A percentile compares a stretch with the other conserved stretches of the same genome.
Conservation (phyloP, 2,329 filamentous ascomycete species). For the Trichoderma brevicompactum region DNA sequence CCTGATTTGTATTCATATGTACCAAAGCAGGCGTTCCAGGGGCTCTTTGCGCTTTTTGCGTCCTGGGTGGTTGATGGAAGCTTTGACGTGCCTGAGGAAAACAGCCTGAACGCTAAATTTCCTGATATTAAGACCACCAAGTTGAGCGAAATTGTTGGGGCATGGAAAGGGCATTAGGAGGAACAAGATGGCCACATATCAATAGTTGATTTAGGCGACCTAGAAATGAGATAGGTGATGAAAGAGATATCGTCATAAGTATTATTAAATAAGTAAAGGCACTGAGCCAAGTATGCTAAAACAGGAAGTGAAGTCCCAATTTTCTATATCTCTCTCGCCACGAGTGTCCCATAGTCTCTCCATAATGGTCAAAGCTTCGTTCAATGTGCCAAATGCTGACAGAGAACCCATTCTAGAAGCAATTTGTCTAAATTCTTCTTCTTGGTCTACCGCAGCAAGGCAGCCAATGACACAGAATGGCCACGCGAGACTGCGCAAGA, state of each 20-base stretch:
- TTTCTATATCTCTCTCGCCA: background rate
- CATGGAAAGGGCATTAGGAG: slow-evolving; percentile 11
- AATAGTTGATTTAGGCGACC: too few relatives aligned
- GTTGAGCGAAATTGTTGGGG: slow-evolving; percentile 15
- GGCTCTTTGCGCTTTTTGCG: background rate
- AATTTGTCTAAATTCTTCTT: background rate
- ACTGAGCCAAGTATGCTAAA: slow-evolving; percentile 7
- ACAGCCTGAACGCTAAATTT: slow-evolving; percentile 19
- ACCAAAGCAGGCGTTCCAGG: background rate
- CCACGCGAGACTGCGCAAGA: slow-evolving; percentile 18
- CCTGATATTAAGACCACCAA: slow-evolving; percentile 20
- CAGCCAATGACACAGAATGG: slow-evolving; percentile 20
- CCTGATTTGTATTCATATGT: background rate
- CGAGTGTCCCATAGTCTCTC: slow-evolving; percentile 1
- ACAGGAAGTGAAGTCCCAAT: slow-evolving; percentile 16
- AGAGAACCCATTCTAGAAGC: slow-evolving; percentile 15
- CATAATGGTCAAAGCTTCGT: slow-evolving; percentile 11
- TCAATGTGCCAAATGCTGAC: background rate
- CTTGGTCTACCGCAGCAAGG: slow-evolving; percentile 1
- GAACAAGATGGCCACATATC: too few relatives aligned
- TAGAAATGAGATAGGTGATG: too few relatives aligned
- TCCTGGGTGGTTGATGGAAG: slow-evolving; percentile 4
- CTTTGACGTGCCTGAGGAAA: background rate
- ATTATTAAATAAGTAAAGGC: slow-evolving; percentile 4
- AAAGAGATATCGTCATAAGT: background rate